phyloP scores from a whole-genome alignment of 169 alveolate species.

The Toxoplasma gondii region DNA sequence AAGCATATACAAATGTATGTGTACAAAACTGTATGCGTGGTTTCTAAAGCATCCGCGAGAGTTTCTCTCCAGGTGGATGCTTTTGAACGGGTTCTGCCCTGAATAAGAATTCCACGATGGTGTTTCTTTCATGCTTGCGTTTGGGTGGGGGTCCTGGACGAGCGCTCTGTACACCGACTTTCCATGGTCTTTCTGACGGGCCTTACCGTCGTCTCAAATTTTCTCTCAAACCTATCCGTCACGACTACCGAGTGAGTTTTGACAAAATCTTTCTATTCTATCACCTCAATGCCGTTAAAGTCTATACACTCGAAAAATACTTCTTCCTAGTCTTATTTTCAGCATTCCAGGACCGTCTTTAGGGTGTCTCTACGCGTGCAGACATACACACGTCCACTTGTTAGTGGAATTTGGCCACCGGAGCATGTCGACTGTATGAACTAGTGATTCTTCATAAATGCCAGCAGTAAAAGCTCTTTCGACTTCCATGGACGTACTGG shows the following conservation, averaged over 20 bases:
- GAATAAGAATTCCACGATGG: background rate
- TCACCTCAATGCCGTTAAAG: background rate
- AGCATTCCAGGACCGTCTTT: background rate
- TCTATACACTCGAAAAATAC: background rate
- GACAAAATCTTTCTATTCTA: background rate
- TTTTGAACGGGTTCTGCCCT: too few relatives aligned
- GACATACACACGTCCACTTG: background rate
- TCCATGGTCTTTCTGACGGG: conserved; percentile 62
- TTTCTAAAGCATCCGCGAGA: too few relatives aligned
- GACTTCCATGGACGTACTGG: too few relatives aligned
- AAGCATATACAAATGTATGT: too few relatives aligned
- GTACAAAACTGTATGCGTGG: too few relatives aligned
- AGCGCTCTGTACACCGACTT: conserved; percentile 49
- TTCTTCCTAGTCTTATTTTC: background rate
- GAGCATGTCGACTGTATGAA: background rate
- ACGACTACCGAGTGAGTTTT: background rate
- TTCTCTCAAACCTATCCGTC: background rate
- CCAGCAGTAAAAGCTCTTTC: too few relatives aligned
- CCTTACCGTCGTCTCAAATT: conserved; percentile 39
- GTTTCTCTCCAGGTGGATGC: too few relatives aligned
- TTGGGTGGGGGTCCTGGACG: conserved; percentile 60
- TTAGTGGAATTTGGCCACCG: background rate
- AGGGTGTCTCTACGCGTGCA: background rate
- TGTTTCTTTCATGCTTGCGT: background rate
- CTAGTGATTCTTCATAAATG: too few relatives aligned